Evolutionary conservation across 2,329 filamentous ascomycete genomes (phyloP), one percentile per base, ranked within the genome.

Genomic region (Dothiorella sarmentorum): DNA sequence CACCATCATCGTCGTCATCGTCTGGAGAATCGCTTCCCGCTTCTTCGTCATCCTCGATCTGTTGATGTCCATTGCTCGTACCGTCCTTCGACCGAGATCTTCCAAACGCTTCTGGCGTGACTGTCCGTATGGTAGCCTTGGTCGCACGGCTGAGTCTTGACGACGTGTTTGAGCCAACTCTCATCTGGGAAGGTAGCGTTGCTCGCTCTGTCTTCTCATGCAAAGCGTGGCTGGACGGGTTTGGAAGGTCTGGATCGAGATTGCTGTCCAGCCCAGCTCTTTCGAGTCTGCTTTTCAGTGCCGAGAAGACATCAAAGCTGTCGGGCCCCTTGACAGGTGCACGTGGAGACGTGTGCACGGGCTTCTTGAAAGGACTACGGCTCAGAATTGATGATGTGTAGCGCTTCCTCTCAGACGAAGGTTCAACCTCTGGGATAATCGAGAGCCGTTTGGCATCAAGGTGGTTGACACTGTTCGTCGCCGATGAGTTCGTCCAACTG

Each of bases 401-500:
- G 13, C 68, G 67, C 27, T 68, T 52, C 5, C 20, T 49, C 10
- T 60, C 65, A 3, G 61, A n/a, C 55, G 3, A 3, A 59, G 4
- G 56, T 29, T 40, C 64, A 10, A 35, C 17, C 67, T 88, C 85
- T 44, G 82, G 82, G 66, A 88, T 88, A 22, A 85, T 78, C 2
- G 85, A 86, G n/a, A 88, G 72, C 1, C 83, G 79, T 65, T 87
- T 75, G 69, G 60, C 83, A 76, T 76, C 80, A 73, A 61, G 76
- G 60, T 75, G 78, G 60, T 69, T 83, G 5, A 79, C 71, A 2
- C 82, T 79, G 2, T 82, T 84, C 59, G 80, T 80, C 1, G 79
- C 77, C 1, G 82, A 83, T 0, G 87, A 88, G 61, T 85, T 83
- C 4, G 82, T 82, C 88, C 88, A 90, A 69, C 87, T 91, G 2